Conservation (phyloP, 139 green algal genomes). For the Auxenochlorella pyrenoidosa region DNA sequence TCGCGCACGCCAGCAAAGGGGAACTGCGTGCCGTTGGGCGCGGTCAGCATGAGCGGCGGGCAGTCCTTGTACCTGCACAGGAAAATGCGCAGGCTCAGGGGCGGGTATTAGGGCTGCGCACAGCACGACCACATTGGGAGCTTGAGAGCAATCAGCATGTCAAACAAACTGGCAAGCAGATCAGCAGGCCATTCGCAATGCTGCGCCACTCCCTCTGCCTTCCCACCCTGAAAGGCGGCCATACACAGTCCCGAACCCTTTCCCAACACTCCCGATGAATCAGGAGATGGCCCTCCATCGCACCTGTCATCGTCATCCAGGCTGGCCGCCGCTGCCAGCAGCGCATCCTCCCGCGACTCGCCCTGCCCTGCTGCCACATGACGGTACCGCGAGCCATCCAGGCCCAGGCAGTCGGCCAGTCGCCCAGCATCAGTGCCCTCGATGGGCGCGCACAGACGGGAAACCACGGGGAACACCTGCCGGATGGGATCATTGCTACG, state of each 20-base stretch:
- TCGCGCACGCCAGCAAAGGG: constrained; percentile 62
- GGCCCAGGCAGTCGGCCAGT: constrained; percentile 94
- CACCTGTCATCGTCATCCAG: constrained; percentile 80
- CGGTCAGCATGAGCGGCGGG: constrained; percentile 62
- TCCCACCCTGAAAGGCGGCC: too few relatives aligned
- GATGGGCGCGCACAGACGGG: constrained; percentile 87
- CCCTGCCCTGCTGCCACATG: constrained; percentile 18
- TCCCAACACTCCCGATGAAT: too few relatives aligned
- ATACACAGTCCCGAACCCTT: too few relatives aligned
- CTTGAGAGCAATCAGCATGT: too few relatives aligned
- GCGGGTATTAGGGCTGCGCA: not conserved
- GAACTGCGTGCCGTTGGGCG: constrained; percentile 60
- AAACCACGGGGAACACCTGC: constrained; percentile 95
- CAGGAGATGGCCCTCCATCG: constrained; percentile 17
- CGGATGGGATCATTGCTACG: too few relatives aligned
- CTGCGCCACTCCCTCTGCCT: too few relatives aligned
- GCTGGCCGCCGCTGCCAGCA: constrained; percentile 50
- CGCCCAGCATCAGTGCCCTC: constrained; percentile 91
- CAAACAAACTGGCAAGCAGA: too few relatives aligned
- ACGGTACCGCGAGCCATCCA: constrained; percentile 84
- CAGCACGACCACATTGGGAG: too few relatives aligned
- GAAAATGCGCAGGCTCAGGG: not conserved
- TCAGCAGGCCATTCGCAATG: too few relatives aligned
- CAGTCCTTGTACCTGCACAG: constrained; percentile 52
- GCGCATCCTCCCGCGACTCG: constrained; percentile 57